A percentile compares a stretch with the other conserved stretches of the same genome.
Evolutionary conservation across 2,329 filamentous ascomycete genomes (phyloP).

Genomic region (Chaetomiaceae sp.): DNA sequence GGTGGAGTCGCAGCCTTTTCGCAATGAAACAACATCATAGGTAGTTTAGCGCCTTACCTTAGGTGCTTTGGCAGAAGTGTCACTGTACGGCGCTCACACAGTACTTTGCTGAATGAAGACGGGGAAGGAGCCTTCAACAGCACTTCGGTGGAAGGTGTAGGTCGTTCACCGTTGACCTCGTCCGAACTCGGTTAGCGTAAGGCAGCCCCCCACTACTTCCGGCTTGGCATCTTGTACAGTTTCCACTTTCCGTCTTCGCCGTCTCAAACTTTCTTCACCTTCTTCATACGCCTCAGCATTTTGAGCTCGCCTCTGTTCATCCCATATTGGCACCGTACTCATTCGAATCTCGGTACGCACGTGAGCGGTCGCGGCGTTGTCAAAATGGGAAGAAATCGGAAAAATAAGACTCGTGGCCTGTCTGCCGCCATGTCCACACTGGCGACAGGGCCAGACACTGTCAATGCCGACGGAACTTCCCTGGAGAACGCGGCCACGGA

Average conservation of each 20-base stretch:
- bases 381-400: conserved; percentile 24
- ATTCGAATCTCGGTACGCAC: no score
- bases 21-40: neutral
- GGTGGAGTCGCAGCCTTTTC: neutral
- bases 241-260: neutral
- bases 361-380: neutral
- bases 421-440: conserved; percentile 9
- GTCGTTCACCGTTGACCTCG: conserved; percentile 11
- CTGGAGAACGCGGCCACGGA: neutral
- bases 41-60: no score
- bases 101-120: neutral
- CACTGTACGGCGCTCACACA: no score
- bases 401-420: conserved; percentile 20
- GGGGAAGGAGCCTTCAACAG: neutral
- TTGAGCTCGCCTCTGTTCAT: no score
- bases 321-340: no score
- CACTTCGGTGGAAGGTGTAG: neutral
- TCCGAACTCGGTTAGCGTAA: conserved; percentile 3
- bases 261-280: neutral
- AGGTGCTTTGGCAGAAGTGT: no score
- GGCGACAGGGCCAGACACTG: neutral
- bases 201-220: neutral
- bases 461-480: neutral
- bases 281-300: no score
- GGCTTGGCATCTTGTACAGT: conserved; percentile 4